Conservation (phyloP, 2,329 filamentous ascomycete species). For the Iodosphaeria phyllophila region DNA sequence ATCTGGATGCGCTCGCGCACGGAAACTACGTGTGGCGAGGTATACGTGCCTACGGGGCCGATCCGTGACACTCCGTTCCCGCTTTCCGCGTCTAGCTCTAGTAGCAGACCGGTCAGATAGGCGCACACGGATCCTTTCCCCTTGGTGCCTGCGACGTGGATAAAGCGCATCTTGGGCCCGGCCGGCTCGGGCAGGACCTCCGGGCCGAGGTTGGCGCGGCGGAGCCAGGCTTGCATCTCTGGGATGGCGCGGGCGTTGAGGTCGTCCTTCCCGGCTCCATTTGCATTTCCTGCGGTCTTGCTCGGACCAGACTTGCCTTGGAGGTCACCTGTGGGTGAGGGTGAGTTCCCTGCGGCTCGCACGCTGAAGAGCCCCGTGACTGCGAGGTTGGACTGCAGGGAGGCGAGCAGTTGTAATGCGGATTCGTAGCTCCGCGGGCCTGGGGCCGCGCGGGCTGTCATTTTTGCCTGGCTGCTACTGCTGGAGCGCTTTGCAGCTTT, state of each 20-base stretch:
- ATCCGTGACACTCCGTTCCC: too few relatives aligned
- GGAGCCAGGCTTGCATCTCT: constrained; percentile 65
- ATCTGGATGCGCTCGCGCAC: constrained; percentile 75
- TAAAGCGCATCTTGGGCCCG: constrained; percentile 26
- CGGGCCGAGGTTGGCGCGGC: constrained; percentile 51
- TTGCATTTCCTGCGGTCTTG: too few relatives aligned
- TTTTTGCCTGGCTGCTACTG: too few relatives aligned
- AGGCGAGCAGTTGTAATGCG: constrained; percentile 56
- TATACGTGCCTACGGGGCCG: constrained; percentile 55
- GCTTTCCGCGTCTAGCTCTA: constrained; percentile 16
- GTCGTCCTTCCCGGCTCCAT: constrained; percentile 10
- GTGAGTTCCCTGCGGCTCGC: constrained; percentile 12
- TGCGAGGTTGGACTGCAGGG: constrained; percentile 62
- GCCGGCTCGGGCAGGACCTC: constrained; percentile 21
- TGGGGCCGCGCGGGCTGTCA: too few relatives aligned
- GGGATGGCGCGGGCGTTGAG: constrained; percentile 61
- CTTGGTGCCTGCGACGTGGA: constrained; percentile 88
- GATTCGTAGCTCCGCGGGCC: constrained; percentile 36
- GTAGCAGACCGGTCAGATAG: constrained; percentile 64
- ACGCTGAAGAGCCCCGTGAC: constrained; percentile 35
- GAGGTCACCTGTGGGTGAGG: constrained; percentile 32
- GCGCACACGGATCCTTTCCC: constrained; percentile 84
- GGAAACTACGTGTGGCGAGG: constrained; percentile 68
- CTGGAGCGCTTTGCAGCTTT: too few relatives aligned
- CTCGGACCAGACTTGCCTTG: too few relatives aligned